Evolutionary conservation across 495 filamentous ascomycete genomes (phyloP), one percentile per base, ranked within the genome.

Genomic region (Aspergillus indologenus): DNA sequence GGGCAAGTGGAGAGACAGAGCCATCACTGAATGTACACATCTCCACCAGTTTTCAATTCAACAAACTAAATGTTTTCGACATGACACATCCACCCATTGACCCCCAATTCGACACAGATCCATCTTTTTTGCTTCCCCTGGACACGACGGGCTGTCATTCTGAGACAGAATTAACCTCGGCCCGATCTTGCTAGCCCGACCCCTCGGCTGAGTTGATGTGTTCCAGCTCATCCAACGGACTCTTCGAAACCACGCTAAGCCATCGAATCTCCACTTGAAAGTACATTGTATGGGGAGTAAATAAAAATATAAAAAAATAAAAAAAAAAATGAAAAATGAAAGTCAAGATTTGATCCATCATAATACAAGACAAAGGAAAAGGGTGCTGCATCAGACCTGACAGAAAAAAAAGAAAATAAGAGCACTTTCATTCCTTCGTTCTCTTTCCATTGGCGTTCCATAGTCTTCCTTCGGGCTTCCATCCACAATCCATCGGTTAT

Each of bases 1-100:
- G 53, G 57, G 23, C 34, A 15, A 34, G 45, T 26, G 55, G 48
- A 34, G 55, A 42, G 54, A 50, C 23, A 24, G 23, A 22, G 47
- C n/a, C 47, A 15, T 20, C n/a, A n/a, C n/a, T n/a, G n/a, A n/a
- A 29, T 29, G 26, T 4, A 29, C 9, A 9, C 26, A 9, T 29
- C 4, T 29, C 26, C 26, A 29, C 26, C 26, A 4, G 3, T 29
- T 9, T 3, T 29, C 9, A n/a, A n/a, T n/a, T n/a, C n/a, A n/a
- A n/a, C n/a, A n/a, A n/a, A n/a, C n/a, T n/a, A n/a, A n/a, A n/a
- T n/a, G n/a, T n/a, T n/a, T n/a, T n/a, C 34, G 34, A 40, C 12
- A 14, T 40, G 34, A 40, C 12, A 40, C 34, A 40, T 40, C 34
- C 5, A 2, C 5, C 12, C 34, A 4, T 7, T 40, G 34, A 11